Base-by-base conservation (phyloP, 371 early-diverging fungal genomes). In the Mortierella sp. region DNA sequence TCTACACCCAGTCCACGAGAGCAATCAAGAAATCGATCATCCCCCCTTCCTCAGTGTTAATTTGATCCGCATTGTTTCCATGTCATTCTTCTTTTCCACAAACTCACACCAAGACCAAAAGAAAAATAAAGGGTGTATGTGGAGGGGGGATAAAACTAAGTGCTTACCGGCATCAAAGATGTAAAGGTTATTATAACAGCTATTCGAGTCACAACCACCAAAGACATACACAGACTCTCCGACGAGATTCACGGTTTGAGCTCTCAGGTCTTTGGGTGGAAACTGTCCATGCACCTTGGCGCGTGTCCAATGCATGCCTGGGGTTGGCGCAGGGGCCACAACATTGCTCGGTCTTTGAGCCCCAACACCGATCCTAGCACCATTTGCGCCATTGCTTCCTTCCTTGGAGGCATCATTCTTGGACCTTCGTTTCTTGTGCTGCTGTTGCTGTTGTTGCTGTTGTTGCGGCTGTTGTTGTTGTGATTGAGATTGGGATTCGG, bases 251-350 rank as follows among this genome's bases (percentile, higher is more conserved):
- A 89, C 85, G 0, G 93, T 88, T 68, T 95, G 95, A 14, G 93
- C 94, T 48, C 95, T 87, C 55, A 94, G 65, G 0, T 89, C 82
- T 53, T 87, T 82, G 14, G 92, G 90, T 25, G 89, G 87, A 16
- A 74, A 75, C 55, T 79, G 77, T 2, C 94, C 94, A 76, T 87
- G 84, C 1, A 90, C 84, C 14, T 81, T 68, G 11, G 85, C 82
- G 64, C 85, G 82, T 29, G 89, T 84, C 95, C 95, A 95, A 75
- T 94, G 93, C 94, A 95, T 94, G 2, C 91, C 90, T 9, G 95
- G 89, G 11, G 91, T 90, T 16, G 93, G 93, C 6, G 90, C 90
- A 7, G 83, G 79, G 25, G 65, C 60, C 46, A 60, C 51, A 23
- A 64, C 14, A n/a, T 45, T 44, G 15, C 61, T 50, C 23, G 60